Evolutionary conservation across 805 yeast species (phyloP), one percentile per base, ranked within the genome.

Genomic region (Nakazawaea holstii): DNA sequence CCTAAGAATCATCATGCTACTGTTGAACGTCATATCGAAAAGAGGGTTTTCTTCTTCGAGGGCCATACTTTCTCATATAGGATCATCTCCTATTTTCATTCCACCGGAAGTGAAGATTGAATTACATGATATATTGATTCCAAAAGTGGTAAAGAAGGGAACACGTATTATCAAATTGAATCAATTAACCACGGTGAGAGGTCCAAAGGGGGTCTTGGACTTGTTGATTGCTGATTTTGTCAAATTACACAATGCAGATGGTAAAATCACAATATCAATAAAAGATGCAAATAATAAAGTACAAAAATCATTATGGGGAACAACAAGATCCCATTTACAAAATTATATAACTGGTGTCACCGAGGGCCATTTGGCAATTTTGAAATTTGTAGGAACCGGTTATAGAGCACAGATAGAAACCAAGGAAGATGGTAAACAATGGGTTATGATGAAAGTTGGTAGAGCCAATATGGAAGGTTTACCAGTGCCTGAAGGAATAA

Each of bases 231-330:
- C 97, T 1, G 82, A 80, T 49, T 91, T 91, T 57, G 73, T 90
- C 39, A 60, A 68, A 3, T 49, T 86, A 3, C 55, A 60, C 2
- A 52, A 59, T n/a, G 66, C 65, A 5, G 62, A 66, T 9, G 69
- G 69, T 35, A 68, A 69, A 42, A 62, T 86, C 35, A 53, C 61
- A 5, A 81, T 92, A 3, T 49, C 68, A 1, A 87, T 91, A n/a
- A 67, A 69, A 35, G 76, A 83, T 56, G 72, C 80, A 4, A 58
- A 61, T 1, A 68, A 76, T 56, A 82, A 79, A 59, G 70, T 78
- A 46, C 99, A 94, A 69, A 79, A 84, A 54, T 72, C 95, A 15
- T 80, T 94, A 78, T 94, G 98, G 98, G 99, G 99, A 14, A 94
- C 98, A 6, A 76, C 84, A 45, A 79, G 99, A 62, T 76, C 95